phyloP scores from a whole-genome alignment of 345 rosid genomes.

The Cochlearia excelsa region DNA sequence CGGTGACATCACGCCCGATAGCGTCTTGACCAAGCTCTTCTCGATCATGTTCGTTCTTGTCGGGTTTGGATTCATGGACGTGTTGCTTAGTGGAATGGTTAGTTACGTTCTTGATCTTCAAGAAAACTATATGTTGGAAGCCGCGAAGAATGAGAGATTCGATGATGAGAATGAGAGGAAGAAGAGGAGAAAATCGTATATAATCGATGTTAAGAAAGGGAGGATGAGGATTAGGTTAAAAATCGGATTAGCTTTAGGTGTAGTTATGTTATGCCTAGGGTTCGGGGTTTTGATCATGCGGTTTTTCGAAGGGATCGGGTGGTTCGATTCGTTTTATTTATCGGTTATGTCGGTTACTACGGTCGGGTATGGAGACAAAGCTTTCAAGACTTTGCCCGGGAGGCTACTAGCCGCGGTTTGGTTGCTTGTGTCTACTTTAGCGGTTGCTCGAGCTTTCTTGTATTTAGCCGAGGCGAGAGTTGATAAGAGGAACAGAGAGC shows the following conservation, averaged over 20 bases:
- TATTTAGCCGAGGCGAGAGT: slow-evolving; percentile 69
- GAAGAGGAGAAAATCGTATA: slow-evolving; percentile 22
- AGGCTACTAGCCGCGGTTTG: slow-evolving; percentile 65
- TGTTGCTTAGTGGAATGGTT: slow-evolving; percentile 61
- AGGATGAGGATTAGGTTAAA: slow-evolving; percentile 83
- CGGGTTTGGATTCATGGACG: slow-evolving; percentile 68
- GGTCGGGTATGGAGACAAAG: slow-evolving; percentile 70
- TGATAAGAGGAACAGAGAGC: slow-evolving; percentile 55
- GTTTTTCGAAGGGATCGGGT: slow-evolving; percentile 52
- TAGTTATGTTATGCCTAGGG: slow-evolving; percentile 58
- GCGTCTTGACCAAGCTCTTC: slow-evolving; percentile 57
- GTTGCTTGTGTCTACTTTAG: slow-evolving; percentile 69
- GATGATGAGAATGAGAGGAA: no score
- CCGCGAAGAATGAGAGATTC: no score
- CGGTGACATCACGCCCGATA: slow-evolving; percentile 74
- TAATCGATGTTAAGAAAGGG: slow-evolving; percentile 63
- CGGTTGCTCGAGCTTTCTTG: slow-evolving; percentile 72
- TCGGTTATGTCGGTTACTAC: slow-evolving; percentile 84
- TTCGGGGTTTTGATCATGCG: slow-evolving; percentile 51
- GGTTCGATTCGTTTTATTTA: slow-evolving; percentile 62
- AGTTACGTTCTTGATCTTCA: slow-evolving; percentile 64
- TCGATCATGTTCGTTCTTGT: slow-evolving; percentile 64
- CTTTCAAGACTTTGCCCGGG: slow-evolving; percentile 57
- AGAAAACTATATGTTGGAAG: slow-evolving; percentile 8
- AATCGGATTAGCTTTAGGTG: slow-evolving; percentile 64